Base-by-base conservation (phyloP, 2,329 filamentous ascomycete species). In the Sclerotinia borealis region DNA sequence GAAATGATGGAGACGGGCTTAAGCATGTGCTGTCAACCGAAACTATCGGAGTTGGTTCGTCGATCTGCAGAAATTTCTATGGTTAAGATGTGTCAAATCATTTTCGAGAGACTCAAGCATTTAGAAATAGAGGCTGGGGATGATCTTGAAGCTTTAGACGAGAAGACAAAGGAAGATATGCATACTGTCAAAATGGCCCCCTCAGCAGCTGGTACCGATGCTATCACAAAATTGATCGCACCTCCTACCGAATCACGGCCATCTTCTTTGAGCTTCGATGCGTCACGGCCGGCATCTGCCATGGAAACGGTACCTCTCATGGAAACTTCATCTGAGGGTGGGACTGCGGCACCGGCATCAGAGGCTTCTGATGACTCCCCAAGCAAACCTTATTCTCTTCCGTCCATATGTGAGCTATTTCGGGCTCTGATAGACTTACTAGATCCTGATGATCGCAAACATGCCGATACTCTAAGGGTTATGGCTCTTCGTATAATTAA, bases 1-100 rank as follows among this genome's bases (percentile, higher is more conserved):
- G 92, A 97, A 75, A 98, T 99, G 92, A 98, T 99, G 93, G 95
- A 96, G 75, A 93, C 92, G 1, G 95, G 93, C 1, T 78, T 99
- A 68, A 96, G 92, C 73, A 98, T 99, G 80, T 99, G 95, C 79
- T 99, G 93, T 67, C 93, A 98, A 73, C 86, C 91, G 62, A 86
- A 93, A 62, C 87, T 98, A 66, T 97, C 93, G 11, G 93, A 97
- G 71, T 87, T 98, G 4, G 79, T 99, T 61, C 86, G 93, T 67
- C 85, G 93, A 67, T 96, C 93, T 25, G 95, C 95, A 2, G 95
- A 99, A 77, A 95, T 96, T 73, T 89, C 92, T 61, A 97, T 99
- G 93, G 91, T 98, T 51, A 91, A 92, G 69, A 99, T 99, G 95
- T 98, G 95, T 74, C 95, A 99, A 77, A 92, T 96, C 68, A 96